Conservation (phyloP, 352 stramenopile genomes). For the Peronospora belbahrii region DNA sequence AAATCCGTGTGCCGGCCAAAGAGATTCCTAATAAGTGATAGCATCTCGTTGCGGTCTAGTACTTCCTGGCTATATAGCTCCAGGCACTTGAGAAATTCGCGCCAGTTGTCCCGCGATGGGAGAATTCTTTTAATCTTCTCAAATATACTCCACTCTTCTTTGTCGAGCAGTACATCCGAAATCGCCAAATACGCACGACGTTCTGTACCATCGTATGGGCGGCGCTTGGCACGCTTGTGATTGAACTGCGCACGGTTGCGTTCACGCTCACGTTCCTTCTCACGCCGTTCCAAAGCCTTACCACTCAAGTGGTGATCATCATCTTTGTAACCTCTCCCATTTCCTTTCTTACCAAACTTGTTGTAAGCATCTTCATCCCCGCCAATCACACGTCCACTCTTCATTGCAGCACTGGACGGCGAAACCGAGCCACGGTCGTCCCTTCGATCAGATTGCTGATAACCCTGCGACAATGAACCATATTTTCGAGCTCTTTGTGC, state of each 20-base stretch:
- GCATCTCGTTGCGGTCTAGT: constrained; percentile 84
- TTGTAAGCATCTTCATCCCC: constrained; percentile 39
- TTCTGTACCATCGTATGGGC: constrained; percentile 65
- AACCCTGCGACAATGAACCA: constrained; percentile 17
- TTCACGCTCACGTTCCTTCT: constrained; percentile 75
- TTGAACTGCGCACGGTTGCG: constrained; percentile 68
- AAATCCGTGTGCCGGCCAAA: constrained; percentile 82
- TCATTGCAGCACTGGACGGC: constrained; percentile 46
- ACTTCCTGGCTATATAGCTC: constrained; percentile 98
- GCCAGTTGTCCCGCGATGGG: constrained; percentile 89
- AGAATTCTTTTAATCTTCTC: constrained; percentile 92
- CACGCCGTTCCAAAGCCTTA: constrained; percentile 56
- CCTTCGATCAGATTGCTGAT: constrained; percentile 33
- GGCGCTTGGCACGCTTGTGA: constrained; percentile 62
- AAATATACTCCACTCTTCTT: constrained; percentile 90
- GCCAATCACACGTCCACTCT: constrained; percentile 30
- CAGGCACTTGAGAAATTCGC: constrained; percentile 98
- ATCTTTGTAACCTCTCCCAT: constrained; percentile 41
- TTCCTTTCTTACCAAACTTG: constrained; percentile 38
- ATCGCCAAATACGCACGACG: constrained; percentile 65
- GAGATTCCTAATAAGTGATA: constrained; percentile 83
- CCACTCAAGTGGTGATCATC: constrained; percentile 44
- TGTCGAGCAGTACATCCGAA: constrained; percentile 73
- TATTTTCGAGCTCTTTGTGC: constrained; percentile 47
- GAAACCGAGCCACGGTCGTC: constrained; percentile 47